A percentile compares a stretch with the other conserved stretches of the same genome.
Evolutionary conservation across 768 basidiomycete species (phyloP).

Genomic region (Suillus hirtellus): DNA sequence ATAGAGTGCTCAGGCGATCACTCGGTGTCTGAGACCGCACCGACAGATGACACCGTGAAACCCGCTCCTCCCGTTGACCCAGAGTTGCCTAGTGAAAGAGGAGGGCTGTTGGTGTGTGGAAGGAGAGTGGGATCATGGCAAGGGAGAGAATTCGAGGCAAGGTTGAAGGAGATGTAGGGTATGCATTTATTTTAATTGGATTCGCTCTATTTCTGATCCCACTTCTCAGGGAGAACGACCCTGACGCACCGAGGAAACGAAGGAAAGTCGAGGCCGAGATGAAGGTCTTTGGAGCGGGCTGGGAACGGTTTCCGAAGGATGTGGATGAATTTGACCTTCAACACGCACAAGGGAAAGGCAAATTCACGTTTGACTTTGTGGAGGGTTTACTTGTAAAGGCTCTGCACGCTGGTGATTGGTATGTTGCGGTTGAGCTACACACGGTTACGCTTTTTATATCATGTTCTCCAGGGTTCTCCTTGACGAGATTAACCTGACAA

Average conservation of each 20-base stretch:
- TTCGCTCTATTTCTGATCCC: background rate
- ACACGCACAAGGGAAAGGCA: constrained; percentile 81
- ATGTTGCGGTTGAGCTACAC: constrained; percentile 28
- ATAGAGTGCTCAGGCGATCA: constrained; percentile 85
- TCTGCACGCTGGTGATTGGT: constrained; percentile 89
- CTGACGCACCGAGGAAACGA: constrained; percentile 62
- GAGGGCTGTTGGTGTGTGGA: constrained; percentile 80
- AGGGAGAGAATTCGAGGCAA: constrained; percentile 56
- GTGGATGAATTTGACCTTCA: constrained; percentile 85
- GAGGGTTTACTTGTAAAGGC: constrained; percentile 96
- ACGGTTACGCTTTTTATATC: background rate
- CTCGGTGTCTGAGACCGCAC: constrained; percentile 90
- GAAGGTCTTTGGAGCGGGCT: constrained; percentile 50
- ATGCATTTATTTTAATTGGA: constrained; percentile 8
- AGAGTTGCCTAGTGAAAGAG: constrained; percentile 56
- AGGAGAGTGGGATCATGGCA: constrained; percentile 70
- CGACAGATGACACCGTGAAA: constrained; percentile 73
- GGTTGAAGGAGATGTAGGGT: constrained; percentile 30
- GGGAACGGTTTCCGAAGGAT: constrained; percentile 67
- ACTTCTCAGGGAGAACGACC: constrained; percentile 24
- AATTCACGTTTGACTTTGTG: constrained; percentile 91
- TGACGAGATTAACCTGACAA: constrained; percentile 95
- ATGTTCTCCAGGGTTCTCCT: constrained; percentile 72
- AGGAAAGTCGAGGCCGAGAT: constrained; percentile 57
- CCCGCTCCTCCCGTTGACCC: constrained; percentile 88